Base-by-base conservation (phyloP, 2,329 filamentous ascomycete genomes). In the Pyrenophora seminiperda region DNA sequence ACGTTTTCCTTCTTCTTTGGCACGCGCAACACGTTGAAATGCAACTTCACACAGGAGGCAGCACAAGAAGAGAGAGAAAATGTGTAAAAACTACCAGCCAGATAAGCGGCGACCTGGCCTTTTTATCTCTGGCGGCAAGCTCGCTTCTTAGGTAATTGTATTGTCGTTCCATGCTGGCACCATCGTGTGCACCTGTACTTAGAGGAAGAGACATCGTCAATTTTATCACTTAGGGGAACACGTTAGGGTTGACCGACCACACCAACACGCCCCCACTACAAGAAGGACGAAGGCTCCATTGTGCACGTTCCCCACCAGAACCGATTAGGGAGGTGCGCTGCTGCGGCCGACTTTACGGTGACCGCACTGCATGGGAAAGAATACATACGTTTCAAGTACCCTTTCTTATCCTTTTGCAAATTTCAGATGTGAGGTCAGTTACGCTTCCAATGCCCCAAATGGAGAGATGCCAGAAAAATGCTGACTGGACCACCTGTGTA, bases 81-180 rank as follows among this genome's bases (percentile, higher is more conserved):
- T 14, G 11, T 32, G 41, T 15, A 38, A 27, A 36, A 39, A 41
- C 4, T 40, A 32, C 4, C 41, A 32, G 47, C 36, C 48, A 13
- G 30, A 18, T 46, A 50, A 27, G 37, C 55, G 56, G 51, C 53
- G 51, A 60, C 52, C 58, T 60, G 41, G 56, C 63, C 36, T 51
- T 67, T 69, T 69, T 70, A 67, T 69, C 59, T 61, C 30, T 48
- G 54, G 53, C 38, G 47, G 59, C n/a, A n/a, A n/a, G 56, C 61
- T 58, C 58, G 58, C 52, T 33, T 68, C 59, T 72, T 72, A 72
- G 65, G 67, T 72, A 70, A 72, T 70, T 66, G 38, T 34, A 34
- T 54, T 27, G 48, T 49, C 45, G 56, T 50, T 50, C 58, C 61
- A 53, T 58, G 61, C 61, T 67, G 50, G 38, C 51, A 20, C 36